Conservation (phyloP, 208 protist genomes). For the Endotrypanum monterogeii region DNA sequence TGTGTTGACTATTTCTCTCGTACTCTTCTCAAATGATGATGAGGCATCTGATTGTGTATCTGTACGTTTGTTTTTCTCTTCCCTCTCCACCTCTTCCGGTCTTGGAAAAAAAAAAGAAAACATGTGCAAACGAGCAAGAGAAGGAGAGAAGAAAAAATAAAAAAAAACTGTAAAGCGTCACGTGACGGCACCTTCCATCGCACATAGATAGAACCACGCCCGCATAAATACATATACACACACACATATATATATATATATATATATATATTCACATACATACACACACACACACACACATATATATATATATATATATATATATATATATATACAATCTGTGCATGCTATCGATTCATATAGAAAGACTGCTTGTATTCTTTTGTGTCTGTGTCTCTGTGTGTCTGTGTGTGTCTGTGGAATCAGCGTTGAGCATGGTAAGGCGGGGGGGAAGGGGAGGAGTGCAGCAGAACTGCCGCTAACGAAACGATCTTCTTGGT, state of each 20-base stretch:
- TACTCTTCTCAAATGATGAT: too few relatives aligned
- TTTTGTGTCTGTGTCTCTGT: neutral
- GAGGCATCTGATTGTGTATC: too few relatives aligned
- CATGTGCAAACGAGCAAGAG: neutral
- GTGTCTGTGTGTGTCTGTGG: neutral
- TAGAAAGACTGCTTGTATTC: neutral
- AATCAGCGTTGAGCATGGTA: neutral
- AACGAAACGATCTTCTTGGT: neutral
- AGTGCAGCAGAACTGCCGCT: neutral
- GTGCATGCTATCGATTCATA: neutral
- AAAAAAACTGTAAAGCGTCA: neutral
- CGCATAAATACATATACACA: conserved; percentile 8
- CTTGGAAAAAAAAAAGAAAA: neutral
- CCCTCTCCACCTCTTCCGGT: neutral
- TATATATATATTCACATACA: neutral
- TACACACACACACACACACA: conserved; percentile 10
- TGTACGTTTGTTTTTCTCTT: neutral
- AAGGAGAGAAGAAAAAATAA: too few relatives aligned
- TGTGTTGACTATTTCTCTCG: too few relatives aligned
- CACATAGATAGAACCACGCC: conserved; percentile 3
- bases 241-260: conserved; percentile 3
- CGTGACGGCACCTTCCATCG: too few relatives aligned
- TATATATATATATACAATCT: conserved; percentile 2
- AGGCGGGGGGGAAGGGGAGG: neutral
- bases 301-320: conserved; percentile 5